Base-by-base conservation (phyloP, 495 filamentous ascomycete species). In the Penicillium robsamsonii region DNA sequence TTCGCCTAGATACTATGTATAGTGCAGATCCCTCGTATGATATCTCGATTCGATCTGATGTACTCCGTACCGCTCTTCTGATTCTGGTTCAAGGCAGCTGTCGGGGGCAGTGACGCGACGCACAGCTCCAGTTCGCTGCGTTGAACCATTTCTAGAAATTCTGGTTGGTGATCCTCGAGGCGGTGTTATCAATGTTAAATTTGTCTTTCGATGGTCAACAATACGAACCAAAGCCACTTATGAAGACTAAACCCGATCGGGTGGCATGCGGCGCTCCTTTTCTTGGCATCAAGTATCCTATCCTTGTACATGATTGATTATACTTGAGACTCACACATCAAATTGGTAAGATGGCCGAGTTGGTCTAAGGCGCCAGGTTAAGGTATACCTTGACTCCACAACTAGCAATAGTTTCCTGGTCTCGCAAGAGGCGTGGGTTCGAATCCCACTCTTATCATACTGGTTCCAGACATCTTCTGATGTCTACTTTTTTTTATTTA, bases 371-470 rank as follows among this genome's bases (percentile, higher is more conserved):
- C 62, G 62, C 63, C 64, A 65, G 67, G 64, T 70, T 67, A 67
- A 66, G 67, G 64, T 60, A 55, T 46, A 67, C 63, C 63, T 64
- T 66, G 55, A 56, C 58, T 54, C 52, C n/a, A 52, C 18, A 52
- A 52, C 50, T 52, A 41, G 38, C 10, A 17, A 27, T 41, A 52
- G 50, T 52, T 52, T 52, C 50, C 50, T 52, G 50, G 38, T 52
- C 50, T 52, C 50, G 50, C 17, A 42, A 41, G 38, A 35, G 68
- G 68, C 68, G 67, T 68, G 69, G 60, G 69, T 71, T 71, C 69
- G 59, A 71, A 71, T 70, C 69, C 60, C 69, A 68, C 69, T 68
- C 67, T 70, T 70, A 63, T 70, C 69, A 71, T 59, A 40, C 25
- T 27, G 25, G 25, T 27, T 27, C 4, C 4, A 27, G 25, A 7